Conservation (phyloP, 83 land plant species). For the Isoetes engelmannii region DNA sequence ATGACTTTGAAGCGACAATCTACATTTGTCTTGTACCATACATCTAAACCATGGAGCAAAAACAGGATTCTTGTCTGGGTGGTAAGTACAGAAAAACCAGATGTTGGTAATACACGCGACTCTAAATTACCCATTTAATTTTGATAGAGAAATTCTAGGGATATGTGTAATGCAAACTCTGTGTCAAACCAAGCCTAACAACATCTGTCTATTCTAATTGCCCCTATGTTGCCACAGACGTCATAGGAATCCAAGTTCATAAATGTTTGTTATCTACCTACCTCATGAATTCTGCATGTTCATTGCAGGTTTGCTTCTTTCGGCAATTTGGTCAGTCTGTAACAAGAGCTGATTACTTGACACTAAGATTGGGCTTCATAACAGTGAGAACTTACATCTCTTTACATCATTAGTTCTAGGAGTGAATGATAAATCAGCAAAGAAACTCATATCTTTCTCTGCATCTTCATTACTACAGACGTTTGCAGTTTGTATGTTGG, state of each 20-base stretch:
- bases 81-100: constrained; percentile 29
- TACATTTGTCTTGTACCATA: constrained; percentile 55
- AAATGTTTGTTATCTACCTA: too few species aligned
- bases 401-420: not conserved
- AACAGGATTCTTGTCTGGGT: constrained; percentile 56
- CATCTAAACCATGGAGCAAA: constrained; percentile 47
- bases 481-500: not conserved
- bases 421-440: too few species aligned
- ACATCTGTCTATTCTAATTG: too few species aligned
- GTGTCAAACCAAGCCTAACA: too few species aligned
- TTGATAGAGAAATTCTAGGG: too few species aligned
- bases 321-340: constrained; percentile 78
- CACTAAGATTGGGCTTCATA: constrained; percentile 68
- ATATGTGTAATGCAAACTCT: too few species aligned
- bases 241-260: too few species aligned
- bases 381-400: constrained; percentile 28
- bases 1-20: constrained; percentile 56
- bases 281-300: not conserved
- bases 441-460: too few species aligned
- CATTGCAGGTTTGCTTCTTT: constrained; percentile 68
- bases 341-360: constrained; percentile 61
- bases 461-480: too few species aligned
- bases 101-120: too few species aligned
- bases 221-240: too few species aligned
- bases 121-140: too few species aligned